Conservation (phyloP, 257 asterid genomes). For the Vinca minor region DNA sequence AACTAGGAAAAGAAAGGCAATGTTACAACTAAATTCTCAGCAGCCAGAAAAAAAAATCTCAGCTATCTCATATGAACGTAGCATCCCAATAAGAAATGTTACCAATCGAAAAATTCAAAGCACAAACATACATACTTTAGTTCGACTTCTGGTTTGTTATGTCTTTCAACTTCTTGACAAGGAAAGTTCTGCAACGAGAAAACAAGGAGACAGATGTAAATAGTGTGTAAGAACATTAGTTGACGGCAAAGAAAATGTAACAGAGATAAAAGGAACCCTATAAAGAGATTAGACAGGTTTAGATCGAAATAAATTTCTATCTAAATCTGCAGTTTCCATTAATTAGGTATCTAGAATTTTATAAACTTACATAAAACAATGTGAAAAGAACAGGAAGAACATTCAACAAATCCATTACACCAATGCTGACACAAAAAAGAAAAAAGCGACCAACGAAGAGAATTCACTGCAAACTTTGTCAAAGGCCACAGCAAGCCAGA, state of each 20-base stretch:
- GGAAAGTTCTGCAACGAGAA: constrained; percentile 81
- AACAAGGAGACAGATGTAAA: constrained; percentile 12
- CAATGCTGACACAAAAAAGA: not conserved
- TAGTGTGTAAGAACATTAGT: too few relatives aligned
- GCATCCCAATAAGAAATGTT: not conserved
- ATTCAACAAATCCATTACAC: not conserved
- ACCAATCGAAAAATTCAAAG: constrained; percentile 4
- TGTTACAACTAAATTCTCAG: too few relatives aligned
- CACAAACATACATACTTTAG: constrained; percentile 54
- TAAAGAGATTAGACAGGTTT: not conserved
- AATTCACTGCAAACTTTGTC: not conserved
- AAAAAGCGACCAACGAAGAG: not conserved
- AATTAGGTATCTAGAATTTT: not conserved
- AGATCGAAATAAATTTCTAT: not conserved
- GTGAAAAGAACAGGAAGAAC: too few relatives aligned
- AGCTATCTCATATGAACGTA: not conserved
- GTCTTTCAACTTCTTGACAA: constrained; percentile 99
- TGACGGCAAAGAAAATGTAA: not conserved
- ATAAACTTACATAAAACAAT: not conserved
- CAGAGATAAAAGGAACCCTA: not conserved
- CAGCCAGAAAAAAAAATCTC: too few relatives aligned
- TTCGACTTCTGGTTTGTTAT: constrained; percentile 98
- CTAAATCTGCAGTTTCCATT: not conserved
- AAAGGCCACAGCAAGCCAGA: not conserved
- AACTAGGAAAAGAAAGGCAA: too few relatives aligned